Base-by-base conservation (phyloP, 2,329 filamentous ascomycete species). In the Colletotrichum cereale region DNA sequence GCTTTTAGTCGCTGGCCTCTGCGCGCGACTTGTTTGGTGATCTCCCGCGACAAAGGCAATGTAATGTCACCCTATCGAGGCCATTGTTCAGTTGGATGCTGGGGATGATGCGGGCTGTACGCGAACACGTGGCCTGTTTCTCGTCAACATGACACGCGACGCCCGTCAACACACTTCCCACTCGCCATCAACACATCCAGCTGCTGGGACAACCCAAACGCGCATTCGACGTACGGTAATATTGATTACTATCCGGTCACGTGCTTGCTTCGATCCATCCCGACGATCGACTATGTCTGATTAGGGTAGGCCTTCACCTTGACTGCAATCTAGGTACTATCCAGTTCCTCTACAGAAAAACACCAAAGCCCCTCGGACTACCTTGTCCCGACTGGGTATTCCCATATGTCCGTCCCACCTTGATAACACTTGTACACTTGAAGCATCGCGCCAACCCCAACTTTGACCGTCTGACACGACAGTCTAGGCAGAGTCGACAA, bases 401-500 rank as follows among this genome's bases (percentile, higher is more conserved):
- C 34, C 42, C 63, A 56, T 50, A 50, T 56, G 26, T 67, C 16
- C 60, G 29, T 52, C 36, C 31, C 5, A 48, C 3, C 53, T n/a
- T 24, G 1, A 44, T 8, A 42, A 21, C 14, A 70, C 34, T 44
- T 48, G 14, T 60, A 57, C 48, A 36, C 31, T 8, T 21, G 24
- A 44, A 12, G 26, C 21, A 40, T 29, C 14, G 12, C 29, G 16
- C 26, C 29, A 7, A 8, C 31, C 34, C n/a, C n/a, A 29, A 8
- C 44, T 21, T 34, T 56, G n/a, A 72, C 44, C 38, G 52, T n/a
- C n/a, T 29, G 3, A 21, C 11, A n/a, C 16, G 4, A 18, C 47
- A 55, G 24, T 57, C 62, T 70, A 71, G 36, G 31, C 56, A 57
- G 55, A 48, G 42, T 81, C 76, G 62, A 82, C 72, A 76, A 82